Evolutionary conservation across 495 filamentous ascomycete genomes (phyloP).

Genomic region (Coniosporium apollinis): DNA sequence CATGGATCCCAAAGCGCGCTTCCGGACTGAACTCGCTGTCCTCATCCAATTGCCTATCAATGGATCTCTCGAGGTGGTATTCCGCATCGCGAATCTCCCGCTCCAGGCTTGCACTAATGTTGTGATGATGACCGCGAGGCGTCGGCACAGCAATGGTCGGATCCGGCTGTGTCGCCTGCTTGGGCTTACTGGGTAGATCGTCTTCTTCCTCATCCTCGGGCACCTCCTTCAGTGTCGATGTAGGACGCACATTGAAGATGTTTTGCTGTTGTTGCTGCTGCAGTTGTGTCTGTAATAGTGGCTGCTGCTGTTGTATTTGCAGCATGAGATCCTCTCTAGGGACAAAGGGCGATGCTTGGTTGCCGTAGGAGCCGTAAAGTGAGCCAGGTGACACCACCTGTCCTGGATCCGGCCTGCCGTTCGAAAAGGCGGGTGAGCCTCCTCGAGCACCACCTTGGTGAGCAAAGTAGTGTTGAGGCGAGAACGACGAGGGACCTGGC

Average conservation of each 20-base stretch:
- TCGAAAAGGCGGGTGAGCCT: slow-evolving; percentile 34
- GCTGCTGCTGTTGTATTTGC: slow-evolving; percentile 40
- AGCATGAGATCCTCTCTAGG: slow-evolving; percentile 13
- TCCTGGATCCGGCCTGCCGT: slow-evolving; percentile 27
- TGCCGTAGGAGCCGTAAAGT: slow-evolving; percentile 6
- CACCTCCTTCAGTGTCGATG: slow-evolving; percentile 33
- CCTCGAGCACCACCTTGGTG: slow-evolving; percentile 34
- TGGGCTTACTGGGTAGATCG: slow-evolving; percentile 3
- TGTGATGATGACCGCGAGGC: slow-evolving; percentile 46
- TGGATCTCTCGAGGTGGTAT: slow-evolving; percentile 61
- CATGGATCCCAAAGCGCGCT: slow-evolving; percentile 18
- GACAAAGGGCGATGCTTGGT: neutral
- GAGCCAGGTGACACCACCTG: slow-evolving; percentile 24
- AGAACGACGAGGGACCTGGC: slow-evolving; percentile 25
- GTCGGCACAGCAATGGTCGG: slow-evolving; percentile 46
- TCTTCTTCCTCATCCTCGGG: slow-evolving; percentile 39
- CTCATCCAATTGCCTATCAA: slow-evolving; percentile 53
- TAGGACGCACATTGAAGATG: slow-evolving; percentile 23
- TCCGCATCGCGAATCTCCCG: slow-evolving; percentile 75
- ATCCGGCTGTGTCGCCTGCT: slow-evolving; percentile 28
- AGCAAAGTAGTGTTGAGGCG: slow-evolving; percentile 35
- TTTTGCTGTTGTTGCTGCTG: slow-evolving; percentile 34
- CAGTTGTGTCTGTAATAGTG: slow-evolving; percentile 36
- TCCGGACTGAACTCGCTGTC: slow-evolving; percentile 31
- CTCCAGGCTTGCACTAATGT: slow-evolving; percentile 58